phyloP scores from a whole-genome alignment of 805 yeast genomes.

The Zygosaccharomyces bisporus region DNA sequence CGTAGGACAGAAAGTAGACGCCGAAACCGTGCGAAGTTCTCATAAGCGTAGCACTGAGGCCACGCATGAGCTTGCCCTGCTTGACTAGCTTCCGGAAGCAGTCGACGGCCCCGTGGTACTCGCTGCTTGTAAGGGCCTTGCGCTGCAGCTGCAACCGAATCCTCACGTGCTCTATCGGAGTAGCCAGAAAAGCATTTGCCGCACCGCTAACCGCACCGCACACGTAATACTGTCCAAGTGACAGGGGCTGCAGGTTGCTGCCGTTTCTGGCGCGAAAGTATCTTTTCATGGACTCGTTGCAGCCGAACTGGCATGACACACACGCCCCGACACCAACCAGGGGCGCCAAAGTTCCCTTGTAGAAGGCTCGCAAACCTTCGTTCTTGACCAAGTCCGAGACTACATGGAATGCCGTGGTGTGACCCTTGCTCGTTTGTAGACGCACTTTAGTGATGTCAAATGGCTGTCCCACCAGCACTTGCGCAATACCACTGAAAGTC shows the following conservation, averaged over 20 bases:
- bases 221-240: slow-evolving; percentile 65
- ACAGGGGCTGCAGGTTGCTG: slow-evolving; percentile 24
- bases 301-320: slow-evolving; percentile 93
- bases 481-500: slow-evolving; percentile 93
- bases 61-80: slow-evolving; percentile 67
- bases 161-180: slow-evolving; percentile 94
- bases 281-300: slow-evolving; percentile 91
- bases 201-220: slow-evolving; percentile 93
- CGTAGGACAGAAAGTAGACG: slow-evolving; percentile 83
- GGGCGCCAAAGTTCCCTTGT: slow-evolving; percentile 92
- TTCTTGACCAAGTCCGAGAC: slow-evolving; percentile 63
- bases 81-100: slow-evolving; percentile 47
- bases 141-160: slow-evolving; percentile 81
- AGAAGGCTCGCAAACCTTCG: slow-evolving; percentile 84
- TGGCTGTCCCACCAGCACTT: slow-evolving; percentile 93
- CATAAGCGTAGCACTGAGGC: slow-evolving; percentile 73
- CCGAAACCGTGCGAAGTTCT: slow-evolving; percentile 91
- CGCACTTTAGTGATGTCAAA: slow-evolving; percentile 94
- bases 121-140: slow-evolving; percentile 34
- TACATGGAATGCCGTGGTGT: slow-evolving; percentile 69
- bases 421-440: slow-evolving; percentile 79
- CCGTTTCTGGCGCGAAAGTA: slow-evolving; percentile 48
- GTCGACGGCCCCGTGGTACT: slow-evolving; percentile 50
- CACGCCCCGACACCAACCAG: slow-evolving; percentile 96
- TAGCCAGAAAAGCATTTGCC: slow-evolving; percentile 83